Conservation (phyloP, 345 rosid species). For the Boechera divaricarpa region DNA sequence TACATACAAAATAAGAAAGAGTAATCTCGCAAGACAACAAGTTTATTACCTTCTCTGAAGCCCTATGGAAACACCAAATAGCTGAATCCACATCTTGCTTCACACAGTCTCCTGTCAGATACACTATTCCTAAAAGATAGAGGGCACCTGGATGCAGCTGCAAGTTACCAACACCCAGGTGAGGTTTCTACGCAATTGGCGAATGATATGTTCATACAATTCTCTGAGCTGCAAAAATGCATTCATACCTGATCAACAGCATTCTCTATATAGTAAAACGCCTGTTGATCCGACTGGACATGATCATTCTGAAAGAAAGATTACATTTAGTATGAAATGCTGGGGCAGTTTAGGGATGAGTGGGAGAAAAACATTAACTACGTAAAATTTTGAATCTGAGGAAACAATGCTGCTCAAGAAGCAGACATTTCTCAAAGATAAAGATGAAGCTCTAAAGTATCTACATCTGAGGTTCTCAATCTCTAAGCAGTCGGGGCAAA, state of each 20-base stretch:
- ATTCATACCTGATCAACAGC: slow-evolving; percentile 86
- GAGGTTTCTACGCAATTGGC: slow-evolving; percentile 37
- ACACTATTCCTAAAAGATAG: slow-evolving; percentile 87
- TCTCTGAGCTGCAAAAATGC: neutral
- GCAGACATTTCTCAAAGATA: slow-evolving; percentile 15
- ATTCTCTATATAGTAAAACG: slow-evolving; percentile 87
- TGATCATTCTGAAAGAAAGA: slow-evolving; percentile 61
- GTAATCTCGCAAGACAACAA: neutral
- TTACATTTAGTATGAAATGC: neutral
- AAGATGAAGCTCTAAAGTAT: neutral
- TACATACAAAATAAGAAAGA: neutral
- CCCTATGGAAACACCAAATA: slow-evolving; percentile 91
- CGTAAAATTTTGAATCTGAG: neutral
- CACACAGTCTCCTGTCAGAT: slow-evolving; percentile 86
- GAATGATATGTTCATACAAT: neutral
- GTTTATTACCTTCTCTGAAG: slow-evolving; percentile 75
- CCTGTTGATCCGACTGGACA: slow-evolving; percentile 85
- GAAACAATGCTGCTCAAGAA: neutral
- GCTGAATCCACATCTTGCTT: slow-evolving; percentile 92
- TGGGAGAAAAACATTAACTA: neutral
- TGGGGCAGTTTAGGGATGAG: neutral
- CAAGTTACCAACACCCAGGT: slow-evolving; percentile 40
- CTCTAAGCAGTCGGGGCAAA: neutral
- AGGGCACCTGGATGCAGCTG: slow-evolving; percentile 98
- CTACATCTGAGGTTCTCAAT: neutral